A percentile compares a stretch with the other conserved stretches of the same genome.
Conservation (phyloP, 768 basidiomycete genomes). For the Rhodotorula kratochvilovae region DNA sequence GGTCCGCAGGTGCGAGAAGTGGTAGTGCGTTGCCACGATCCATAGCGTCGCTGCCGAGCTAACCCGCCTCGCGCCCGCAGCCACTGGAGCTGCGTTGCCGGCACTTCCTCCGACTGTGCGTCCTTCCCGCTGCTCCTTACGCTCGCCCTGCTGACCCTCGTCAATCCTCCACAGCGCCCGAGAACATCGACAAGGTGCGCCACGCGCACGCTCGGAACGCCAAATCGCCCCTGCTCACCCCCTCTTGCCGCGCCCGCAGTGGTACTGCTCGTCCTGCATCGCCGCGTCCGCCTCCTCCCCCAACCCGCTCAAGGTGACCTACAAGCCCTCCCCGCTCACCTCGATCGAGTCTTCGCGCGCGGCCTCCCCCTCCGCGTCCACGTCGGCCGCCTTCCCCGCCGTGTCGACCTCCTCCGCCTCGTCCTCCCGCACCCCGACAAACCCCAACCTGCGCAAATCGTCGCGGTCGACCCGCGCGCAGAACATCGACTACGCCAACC, state of each 20-base stretch:
- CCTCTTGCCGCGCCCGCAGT: conserved; percentile 52
- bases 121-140: conserved; percentile 55
- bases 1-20: not conserved
- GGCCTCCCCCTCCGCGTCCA: conserved; percentile 41
- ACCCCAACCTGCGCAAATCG: conserved; percentile 59
- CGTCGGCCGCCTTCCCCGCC: conserved; percentile 58
- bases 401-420: not conserved
- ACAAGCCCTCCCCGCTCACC: conserved; percentile 48
- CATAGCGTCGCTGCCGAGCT: not conserved
- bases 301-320: conserved; percentile 59
- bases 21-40: conserved; percentile 25
- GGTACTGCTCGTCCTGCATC: conserved; percentile 33
- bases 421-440: not conserved
- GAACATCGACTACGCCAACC: conserved; percentile 71
- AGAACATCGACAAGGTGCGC: conserved; percentile 49
- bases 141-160: conserved; percentile 67
- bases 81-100: conserved; percentile 29
- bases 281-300: conserved; percentile 10
- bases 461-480: conserved; percentile 60
- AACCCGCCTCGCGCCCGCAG: not conserved
- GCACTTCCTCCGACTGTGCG: conserved; percentile 7
- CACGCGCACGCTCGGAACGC: too few relatives aligned
- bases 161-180: conserved; percentile 58
- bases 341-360: conserved; percentile 53
- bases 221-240: too few relatives aligned